Evolutionary conservation across 257 asterid species (phyloP).

Genomic region (Rehmannia glutinosa): DNA sequence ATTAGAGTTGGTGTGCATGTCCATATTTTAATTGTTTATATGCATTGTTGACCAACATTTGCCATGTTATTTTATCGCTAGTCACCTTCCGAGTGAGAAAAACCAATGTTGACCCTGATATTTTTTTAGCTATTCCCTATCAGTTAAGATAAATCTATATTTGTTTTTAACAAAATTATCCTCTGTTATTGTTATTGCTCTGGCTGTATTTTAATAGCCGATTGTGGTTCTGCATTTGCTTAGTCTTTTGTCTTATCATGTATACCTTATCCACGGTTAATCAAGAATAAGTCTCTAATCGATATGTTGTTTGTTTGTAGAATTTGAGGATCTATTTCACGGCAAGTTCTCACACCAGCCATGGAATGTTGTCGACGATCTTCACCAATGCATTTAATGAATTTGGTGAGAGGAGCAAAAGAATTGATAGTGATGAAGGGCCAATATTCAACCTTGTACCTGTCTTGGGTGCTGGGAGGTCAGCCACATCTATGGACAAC

Average conservation of each 20-base stretch:
- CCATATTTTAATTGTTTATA: too few species aligned
- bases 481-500: conserved; percentile 46
- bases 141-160: background rate
- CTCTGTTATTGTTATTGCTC: background rate
- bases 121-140: background rate
- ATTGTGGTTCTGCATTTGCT: background rate
- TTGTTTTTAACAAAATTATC: background rate
- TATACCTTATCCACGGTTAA: background rate
- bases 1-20: background rate
- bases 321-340: conserved; percentile 67
- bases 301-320: conserved; percentile 39
- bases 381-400: conserved; percentile 50
- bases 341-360: conserved; percentile 36
- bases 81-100: too few species aligned
- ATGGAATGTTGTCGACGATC: conserved; percentile 38
- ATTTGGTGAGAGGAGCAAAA: conserved; percentile 39
- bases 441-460: conserved; percentile 71
- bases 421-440: conserved; percentile 24
- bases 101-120: too few species aligned
- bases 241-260: background rate
- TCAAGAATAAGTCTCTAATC: background rate
- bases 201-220: background rate
- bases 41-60: too few species aligned
- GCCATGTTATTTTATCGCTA: too few species aligned
- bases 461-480: conserved; percentile 69